These are phyloP conservation scores for Tremellales sp. DNA, from an alignment of 1,284 basidiomycete species.

Conservation along the genomic window DNA sequence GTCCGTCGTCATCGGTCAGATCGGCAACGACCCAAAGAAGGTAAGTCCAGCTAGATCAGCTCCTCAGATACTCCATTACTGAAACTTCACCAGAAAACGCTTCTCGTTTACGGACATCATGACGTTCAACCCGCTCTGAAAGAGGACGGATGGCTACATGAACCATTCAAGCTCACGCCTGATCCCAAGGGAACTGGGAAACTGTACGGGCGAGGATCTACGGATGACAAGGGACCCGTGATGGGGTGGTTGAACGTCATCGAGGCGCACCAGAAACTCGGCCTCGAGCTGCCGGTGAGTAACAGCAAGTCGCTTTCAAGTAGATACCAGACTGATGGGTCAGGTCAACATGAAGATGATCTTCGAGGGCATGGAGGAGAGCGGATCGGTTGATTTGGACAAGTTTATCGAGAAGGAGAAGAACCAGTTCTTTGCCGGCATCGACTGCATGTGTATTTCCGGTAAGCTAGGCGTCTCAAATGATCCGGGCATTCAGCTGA, in stretches of 20 bases:
- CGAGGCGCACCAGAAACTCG: slow-evolving; percentile 73
- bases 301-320: background rate
- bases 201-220: slow-evolving; percentile 83
- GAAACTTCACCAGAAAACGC: slow-evolving; percentile 82
- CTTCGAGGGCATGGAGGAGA: slow-evolving; percentile 99
- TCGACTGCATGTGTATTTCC: slow-evolving; percentile 90
- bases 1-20: slow-evolving; percentile 77
- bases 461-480: slow-evolving; percentile 52
- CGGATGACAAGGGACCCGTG: slow-evolving; percentile 90
- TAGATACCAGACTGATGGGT: background rate
- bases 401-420: slow-evolving; percentile 81
- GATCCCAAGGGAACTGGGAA: slow-evolving; percentile 51
- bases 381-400: slow-evolving; percentile 87
- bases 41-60: slow-evolving; percentile 23
- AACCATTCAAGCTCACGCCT: slow-evolving; percentile 78
- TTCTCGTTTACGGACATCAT: slow-evolving; percentile 88
- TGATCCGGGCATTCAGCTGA: slow-evolving; percentile 5
- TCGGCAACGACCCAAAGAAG: slow-evolving; percentile 78
- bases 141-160: slow-evolving; percentile 86
- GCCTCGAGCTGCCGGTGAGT: slow-evolving; percentile 68
- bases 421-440: slow-evolving; percentile 78
- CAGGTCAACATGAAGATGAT: slow-evolving; percentile 82
- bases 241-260: slow-evolving; percentile 94
- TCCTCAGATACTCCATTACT: background rate
- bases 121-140: slow-evolving; percentile 54